Evolutionary conservation across 441 rosid species (phyloP), one percentile per base, ranked within the genome.

Genomic region (Euphorbia celastroides): DNA sequence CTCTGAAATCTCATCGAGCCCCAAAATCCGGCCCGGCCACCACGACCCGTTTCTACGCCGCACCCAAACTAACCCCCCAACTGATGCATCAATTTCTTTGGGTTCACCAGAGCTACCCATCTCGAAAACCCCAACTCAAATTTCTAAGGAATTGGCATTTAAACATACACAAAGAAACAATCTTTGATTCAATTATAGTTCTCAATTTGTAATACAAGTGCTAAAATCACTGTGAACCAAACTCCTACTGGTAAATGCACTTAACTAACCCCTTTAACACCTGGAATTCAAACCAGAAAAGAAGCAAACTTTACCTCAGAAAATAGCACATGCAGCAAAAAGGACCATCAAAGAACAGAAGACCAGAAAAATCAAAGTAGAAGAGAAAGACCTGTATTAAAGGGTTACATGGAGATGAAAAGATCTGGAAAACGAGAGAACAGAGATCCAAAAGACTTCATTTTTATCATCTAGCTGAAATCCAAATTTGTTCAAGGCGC

Each of bases 1-100:
- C 25, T 88, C 90, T 52, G 93, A 82, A 57, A 93, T 66, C 75
- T 93, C 88, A 23, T 89, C 86, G 16, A 78, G 81, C 50, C 84
- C 79, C 83, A 95, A 76, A 76, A 84, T 87, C 80, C 86, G 90
- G 58, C 96, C 99, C 0, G 98, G 99, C 99, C 99, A 95, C 99
- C 99, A 95, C n/a, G 99, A 89, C 41, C 98, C 98, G 72, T 95
- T 95, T 72, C 98, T 79, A 58, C 97, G 86, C 20, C 97, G 90
- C 61, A 95, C 98, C 99, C 99, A 95, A 25, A 95, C 99, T 79
- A 95, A 79, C 64, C 91, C 83, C 17, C 99, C 99, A 31, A 92
- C 93, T 9, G 96, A 84, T 13, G 84, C 83, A 78, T 95, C 90
- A 77, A 92, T 84, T 72, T 77, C 84, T 79, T 78, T 81, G 19